Evolutionary conservation across 768 basidiomycete genomes (phyloP), one percentile per base, ranked within the genome.

Genomic region (Suillus plorans): DNA sequence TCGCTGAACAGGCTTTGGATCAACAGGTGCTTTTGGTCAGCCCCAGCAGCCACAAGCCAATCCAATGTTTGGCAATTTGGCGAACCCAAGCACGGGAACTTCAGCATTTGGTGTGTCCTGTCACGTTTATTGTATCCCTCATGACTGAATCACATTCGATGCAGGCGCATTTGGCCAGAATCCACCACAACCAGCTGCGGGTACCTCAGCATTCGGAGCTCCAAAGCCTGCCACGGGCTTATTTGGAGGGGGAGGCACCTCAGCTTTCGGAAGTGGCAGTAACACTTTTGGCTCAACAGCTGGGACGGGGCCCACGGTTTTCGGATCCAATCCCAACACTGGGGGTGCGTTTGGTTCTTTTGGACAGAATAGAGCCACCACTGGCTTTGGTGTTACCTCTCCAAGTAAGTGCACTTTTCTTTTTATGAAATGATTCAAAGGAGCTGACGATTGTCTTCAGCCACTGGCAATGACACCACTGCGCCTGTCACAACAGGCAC

Each of bases 41-140:
- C 77, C 74, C 25, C 85, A 82, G 69, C 88, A 85, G 67, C 89
- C 85, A 71, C 84, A 84, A 69, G 84, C 86, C 5, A 92, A 92
- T 71, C 89, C 91, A 49, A 93, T 93, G 90, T 94, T 93, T 74
- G 91, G 91, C 58, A 85, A 83, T 66, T 72, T 88, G 55, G 80
- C 78, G 31, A 76, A 76, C 63, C 72, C 79, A 16, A 72, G 60
- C 18, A 60, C 77, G 22, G 73, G 76, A 45, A 68, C 80, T 44
- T 70, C 80, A 62, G 64, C 71, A 20, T 81, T 82, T 72, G 79
- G 81, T 76, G 67, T 52, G 73, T 69, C 57, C 56, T 47, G 25
- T 66, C 64, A 47, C 65, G 63, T 62, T 52, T 34, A 62, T 66
- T 56, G 39, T 59, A 31, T 36, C 36, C 14, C 65, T 62, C 36